Conservation (phyloP, 495 filamentous ascomycete species). For the Penicillium dipodomyicola region DNA sequence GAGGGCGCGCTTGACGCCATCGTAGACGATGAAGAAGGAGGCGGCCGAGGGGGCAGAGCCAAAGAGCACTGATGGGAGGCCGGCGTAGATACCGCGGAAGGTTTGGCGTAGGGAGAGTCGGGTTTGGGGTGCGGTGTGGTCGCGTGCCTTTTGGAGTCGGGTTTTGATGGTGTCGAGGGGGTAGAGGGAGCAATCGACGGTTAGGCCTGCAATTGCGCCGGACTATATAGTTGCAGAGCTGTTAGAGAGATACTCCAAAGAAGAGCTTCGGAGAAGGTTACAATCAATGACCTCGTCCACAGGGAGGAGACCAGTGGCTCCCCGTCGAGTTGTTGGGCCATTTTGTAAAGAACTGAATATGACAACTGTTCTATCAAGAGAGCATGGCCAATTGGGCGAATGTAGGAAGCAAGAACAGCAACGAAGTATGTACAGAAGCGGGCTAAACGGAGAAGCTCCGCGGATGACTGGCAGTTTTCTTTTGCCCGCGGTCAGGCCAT, state of each 20-base stretch:
- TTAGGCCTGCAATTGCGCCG: constrained; percentile 79
- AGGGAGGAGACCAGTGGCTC: constrained; percentile 43
- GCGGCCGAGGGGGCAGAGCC: constrained; percentile 94
- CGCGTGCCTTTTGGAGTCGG: constrained; percentile 81
- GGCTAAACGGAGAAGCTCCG: constrained; percentile 22
- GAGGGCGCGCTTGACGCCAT: constrained; percentile 65
- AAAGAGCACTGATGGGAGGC: constrained; percentile 62
- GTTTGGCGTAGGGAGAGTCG: constrained; percentile 43
- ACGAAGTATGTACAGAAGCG: neutral
- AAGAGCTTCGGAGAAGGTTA: constrained; percentile 11
- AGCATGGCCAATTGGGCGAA: constrained; percentile 12
- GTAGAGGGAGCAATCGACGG: constrained; percentile 87
- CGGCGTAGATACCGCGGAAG: constrained; percentile 72
- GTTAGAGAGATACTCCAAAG: constrained; percentile 4
- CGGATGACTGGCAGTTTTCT: constrained; percentile 19
- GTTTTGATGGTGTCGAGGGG: constrained; percentile 92
- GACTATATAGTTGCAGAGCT: constrained; percentile 50
- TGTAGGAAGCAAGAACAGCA: neutral
- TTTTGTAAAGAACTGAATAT: constrained; percentile 12
- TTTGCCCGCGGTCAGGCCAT: constrained; percentile 32
- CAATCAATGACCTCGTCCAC: constrained; percentile 47
- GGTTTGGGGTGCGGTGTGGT: constrained; percentile 60
- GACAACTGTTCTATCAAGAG: constrained; percentile 6
- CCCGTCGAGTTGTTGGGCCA: constrained; percentile 34
- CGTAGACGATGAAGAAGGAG: constrained; percentile 98